A percentile compares a stretch with the other conserved stretches of the same genome.
Conservation (phyloP, 2,329 filamentous ascomycete genomes). For the Grosmannia huntii region DNA sequence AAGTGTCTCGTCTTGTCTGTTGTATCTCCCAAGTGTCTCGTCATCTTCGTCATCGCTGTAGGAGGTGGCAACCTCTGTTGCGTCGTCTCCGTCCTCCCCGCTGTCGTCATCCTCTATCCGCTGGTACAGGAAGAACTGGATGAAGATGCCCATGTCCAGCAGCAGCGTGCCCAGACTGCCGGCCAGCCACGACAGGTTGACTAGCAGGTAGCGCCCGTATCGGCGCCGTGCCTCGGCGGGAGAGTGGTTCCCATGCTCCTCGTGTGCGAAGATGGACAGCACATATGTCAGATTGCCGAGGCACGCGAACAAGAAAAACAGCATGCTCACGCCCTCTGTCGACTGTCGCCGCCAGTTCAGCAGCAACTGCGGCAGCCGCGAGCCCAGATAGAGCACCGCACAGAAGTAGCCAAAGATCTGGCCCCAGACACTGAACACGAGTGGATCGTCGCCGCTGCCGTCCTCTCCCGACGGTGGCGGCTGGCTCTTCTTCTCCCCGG, state of each 20-base stretch:
- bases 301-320: conserved; percentile 95
- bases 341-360: conserved; percentile 88
- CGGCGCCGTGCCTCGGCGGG: conserved; percentile 51
- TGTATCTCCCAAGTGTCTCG: background rate
- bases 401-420: conserved; percentile 93
- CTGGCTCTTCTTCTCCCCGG: conserved; percentile 23
- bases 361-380: conserved; percentile 77
- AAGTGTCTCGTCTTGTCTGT: conserved; percentile 17
- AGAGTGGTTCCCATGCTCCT: conserved; percentile 42
- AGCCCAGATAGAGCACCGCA: conserved; percentile 77
- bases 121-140: conserved; percentile 79
- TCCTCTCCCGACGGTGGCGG: conserved; percentile 23
- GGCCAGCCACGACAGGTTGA: conserved; percentile 83
- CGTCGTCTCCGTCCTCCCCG: conserved; percentile 17
- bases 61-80: conserved; percentile 11
- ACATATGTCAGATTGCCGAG: conserved; percentile 92
- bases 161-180: conserved; percentile 81
- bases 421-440: conserved; percentile 62
- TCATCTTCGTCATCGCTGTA: conserved; percentile 1
- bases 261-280: conserved; percentile 80
- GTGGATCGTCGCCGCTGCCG: conserved; percentile 27
- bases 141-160: conserved; percentile 76
- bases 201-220: conserved; percentile 72
- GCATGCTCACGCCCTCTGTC: conserved; percentile 81
- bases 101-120: conserved; percentile 4